These are phyloP conservation scores for Alternaria sp. DNA, from an alignment of 2,329 filamentous ascomycete genomes.

Conservation along the genomic window DNA sequence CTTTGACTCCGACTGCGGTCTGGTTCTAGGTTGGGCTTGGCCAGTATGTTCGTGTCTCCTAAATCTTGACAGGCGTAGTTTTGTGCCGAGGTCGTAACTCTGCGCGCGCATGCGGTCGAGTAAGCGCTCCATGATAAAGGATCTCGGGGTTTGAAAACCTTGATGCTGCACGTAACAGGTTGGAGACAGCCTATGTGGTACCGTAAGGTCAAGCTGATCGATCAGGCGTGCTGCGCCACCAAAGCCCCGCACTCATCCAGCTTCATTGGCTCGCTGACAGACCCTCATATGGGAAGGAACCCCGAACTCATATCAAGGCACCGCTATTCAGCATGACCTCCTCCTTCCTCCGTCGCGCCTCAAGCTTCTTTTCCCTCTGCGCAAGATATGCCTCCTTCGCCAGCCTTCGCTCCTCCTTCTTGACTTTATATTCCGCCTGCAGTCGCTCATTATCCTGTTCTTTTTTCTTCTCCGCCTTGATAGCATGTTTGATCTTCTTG, in stretches of 20 bases:
- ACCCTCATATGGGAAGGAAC: not conserved
- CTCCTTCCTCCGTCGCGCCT: constrained; percentile 53
- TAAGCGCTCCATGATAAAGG: no score
- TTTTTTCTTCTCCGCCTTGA: constrained; percentile 51
- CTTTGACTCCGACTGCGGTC: no score
- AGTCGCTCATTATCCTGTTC: constrained; percentile 41
- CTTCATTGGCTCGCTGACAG: not conserved
- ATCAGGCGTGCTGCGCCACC: not conserved
- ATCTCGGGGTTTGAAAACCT: no score
- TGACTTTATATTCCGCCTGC: constrained; percentile 43
- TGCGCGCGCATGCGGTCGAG: no score
- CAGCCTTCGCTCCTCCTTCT: constrained; percentile 41
- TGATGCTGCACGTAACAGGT: no score
- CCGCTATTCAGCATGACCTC: constrained; percentile 51
- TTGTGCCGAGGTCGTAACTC: no score
- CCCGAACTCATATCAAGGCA: constrained; percentile 40
- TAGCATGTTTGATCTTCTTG: constrained; percentile 47
- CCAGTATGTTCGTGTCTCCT: no score
- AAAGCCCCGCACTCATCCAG: not conserved
- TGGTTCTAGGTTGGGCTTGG: no score
- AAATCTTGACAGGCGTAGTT: no score
- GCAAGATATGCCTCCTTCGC: constrained; percentile 38
- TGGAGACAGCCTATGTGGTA: no score
- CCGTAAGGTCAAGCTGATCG: no score
- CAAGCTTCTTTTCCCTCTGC: constrained; percentile 48